Evolutionary conservation across 208 protist genomes (phyloP), one percentile per base, ranked within the genome.

Genomic region (Zelonia costaricensis): DNA sequence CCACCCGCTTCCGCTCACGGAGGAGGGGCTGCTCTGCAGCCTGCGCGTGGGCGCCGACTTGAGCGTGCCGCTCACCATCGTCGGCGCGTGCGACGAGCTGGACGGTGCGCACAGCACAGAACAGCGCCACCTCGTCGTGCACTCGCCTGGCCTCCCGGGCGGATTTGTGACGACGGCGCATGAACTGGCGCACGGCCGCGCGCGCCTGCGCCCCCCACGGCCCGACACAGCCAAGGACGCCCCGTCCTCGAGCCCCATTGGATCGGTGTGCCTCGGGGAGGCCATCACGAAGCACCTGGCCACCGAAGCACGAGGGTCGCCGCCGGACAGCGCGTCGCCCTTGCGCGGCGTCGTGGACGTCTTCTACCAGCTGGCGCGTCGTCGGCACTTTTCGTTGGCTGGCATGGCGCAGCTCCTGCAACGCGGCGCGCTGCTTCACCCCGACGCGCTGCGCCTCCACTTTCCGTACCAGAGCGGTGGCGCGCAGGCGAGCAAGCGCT

Each of bases 381-480:
- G 82, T 23, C 67, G 89, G 0, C 69, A 86, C 46, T 82, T 81
- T 52, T 81, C 78, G 0, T 55, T 89, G 49, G 58, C 44, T 2
- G 89, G 89, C 13, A 78, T 70, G 30, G 70, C 67, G 35, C 30
- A 43, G 25, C 47, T 93, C 33, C 44, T 95, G 20, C 38, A 53
- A 25, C 27, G 72, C 15, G 83, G 89, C 23, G 63, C 45, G 27
- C 56, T 55, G 45, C 74, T 95, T 25, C 71, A 86, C 58, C 48
- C 56, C 0, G 67, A 54, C 15, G 84, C 71, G 9, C 68, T 95
- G 40, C 39, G 73, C 40, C 67, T 91, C 10, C 64, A 74, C 65
- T 95, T 95, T 51, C 84, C 89, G 1, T 95, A 95, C 47, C 89
- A 95, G 54, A 88, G 74, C 56, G 89, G 89, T 20, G 69, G 65